Percentiles rank a stretch among this genome's conserved stretches.
These are phyloP conservation scores for Dothideomycetes sp. DNA, from an alignment of 2,329 filamentous ascomycete genomes.

Conservation along the genomic window DNA sequence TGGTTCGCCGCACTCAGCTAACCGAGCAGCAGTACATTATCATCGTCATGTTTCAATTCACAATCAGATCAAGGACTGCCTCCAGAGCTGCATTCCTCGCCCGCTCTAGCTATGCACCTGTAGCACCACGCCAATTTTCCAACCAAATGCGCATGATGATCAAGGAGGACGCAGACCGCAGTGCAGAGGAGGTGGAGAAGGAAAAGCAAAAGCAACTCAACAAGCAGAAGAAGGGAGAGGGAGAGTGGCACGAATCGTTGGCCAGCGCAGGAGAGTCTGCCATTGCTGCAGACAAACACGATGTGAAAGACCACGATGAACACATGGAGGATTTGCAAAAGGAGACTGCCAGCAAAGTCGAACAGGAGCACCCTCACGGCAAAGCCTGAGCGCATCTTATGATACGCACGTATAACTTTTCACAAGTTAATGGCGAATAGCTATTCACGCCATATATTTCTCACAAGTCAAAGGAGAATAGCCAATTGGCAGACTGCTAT, in stretches of 20 bases:
- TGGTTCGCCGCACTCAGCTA: too few species aligned
- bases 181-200: slow-evolving; percentile 28
- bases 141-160: slow-evolving; percentile 8
- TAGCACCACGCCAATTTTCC: neutral
- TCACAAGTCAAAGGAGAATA: too few species aligned
- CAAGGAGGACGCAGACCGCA: slow-evolving; percentile 26
- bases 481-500: too few species aligned
- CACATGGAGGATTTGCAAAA: slow-evolving; percentile 35
- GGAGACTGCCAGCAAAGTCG: slow-evolving; percentile 28
- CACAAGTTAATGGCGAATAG: too few species aligned
- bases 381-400: too few species aligned
- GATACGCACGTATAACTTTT: too few species aligned
- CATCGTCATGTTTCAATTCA: neutral
- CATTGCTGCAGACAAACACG: slow-evolving; percentile 28
- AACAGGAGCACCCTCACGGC: slow-evolving; percentile 24
- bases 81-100: neutral
- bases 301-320: slow-evolving; percentile 29
- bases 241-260: slow-evolving; percentile 32
- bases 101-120: neutral
- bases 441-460: too few species aligned
- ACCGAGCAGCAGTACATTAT: too few species aligned
- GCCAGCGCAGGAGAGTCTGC: slow-evolving; percentile 28
- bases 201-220: slow-evolving; percentile 33
- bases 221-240: slow-evolving; percentile 31
- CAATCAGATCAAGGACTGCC: neutral